Evolutionary conservation across 345 rosid species (phyloP), one percentile per base, ranked within the genome.

Genomic region (Camelina laxa): DNA sequence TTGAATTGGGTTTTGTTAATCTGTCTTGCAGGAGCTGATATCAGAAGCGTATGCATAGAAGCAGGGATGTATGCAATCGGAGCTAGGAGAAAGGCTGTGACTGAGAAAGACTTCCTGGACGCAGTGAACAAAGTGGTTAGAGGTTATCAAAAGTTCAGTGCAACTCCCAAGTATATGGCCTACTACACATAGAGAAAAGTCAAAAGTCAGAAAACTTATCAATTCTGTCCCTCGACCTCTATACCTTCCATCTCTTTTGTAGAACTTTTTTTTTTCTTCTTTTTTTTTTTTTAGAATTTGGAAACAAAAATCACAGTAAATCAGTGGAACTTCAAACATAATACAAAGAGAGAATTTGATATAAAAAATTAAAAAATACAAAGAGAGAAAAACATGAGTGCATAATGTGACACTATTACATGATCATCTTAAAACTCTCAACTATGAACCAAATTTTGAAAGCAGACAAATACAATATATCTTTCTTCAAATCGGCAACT

Each of bases 101-200:
- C 98, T 0, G 98, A 93, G 85, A 89, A 93, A 58, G 98, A 93
- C 75, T 93, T 93, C 77, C 85, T 93, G 16, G 97, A 93, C 53
- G 98, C 98, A n/a, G 97, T 93, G 61, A 89, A 93, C 86, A 93
- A 93, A 75, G 98, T 93, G 58, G 91, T 93, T 69, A 93, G 91
- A 73, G 98, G 98, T 13, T 91, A 93, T 30, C 97, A 93, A 65
- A 93, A 93, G 83, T 93, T 93, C 74, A 91, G 98, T 70, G 96
- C 98, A 4, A 93, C 97, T 0, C 96, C 98, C 0, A 93, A 93
- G 59, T 93, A 93, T 67, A 93, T 91, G 98, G 96, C 89, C 6
- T 30, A 30, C 72, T 93, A 91, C 87, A 89, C 89, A 47, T 80
- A 65, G 75, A 30, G 54, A 42, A n/a, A 42, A 16, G 20, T 59